A percentile compares a stretch with the other conserved stretches of the same genome.
phyloP scores from a whole-genome alignment of 768 basidiomycete species.

The Cystoderma amianthinum region DNA sequence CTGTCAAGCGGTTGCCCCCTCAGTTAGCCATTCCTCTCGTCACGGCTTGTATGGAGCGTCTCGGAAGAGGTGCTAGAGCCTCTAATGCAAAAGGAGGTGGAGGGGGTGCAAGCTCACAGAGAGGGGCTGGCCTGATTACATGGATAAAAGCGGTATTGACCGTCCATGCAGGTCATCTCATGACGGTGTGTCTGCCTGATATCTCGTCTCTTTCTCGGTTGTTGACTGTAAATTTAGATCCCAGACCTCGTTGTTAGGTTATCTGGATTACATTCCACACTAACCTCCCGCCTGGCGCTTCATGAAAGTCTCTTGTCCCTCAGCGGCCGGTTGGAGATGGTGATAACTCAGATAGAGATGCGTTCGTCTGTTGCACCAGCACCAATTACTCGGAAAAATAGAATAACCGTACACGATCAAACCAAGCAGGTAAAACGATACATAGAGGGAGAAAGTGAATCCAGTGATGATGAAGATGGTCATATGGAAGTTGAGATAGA shows the following conservation, averaged over 20 bases:
- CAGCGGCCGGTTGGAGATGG: conserved; percentile 88
- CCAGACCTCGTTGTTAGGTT: conserved; percentile 88
- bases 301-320: conserved; percentile 83
- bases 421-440: conserved; percentile 42
- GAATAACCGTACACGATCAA: conserved; percentile 21
- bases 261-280: conserved; percentile 74
- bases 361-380: conserved; percentile 58
- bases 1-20: conserved; percentile 79
- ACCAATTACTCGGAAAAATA: conserved; percentile 33
- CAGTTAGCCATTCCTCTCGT: conserved; percentile 83
- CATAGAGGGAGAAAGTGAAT: conserved; percentile 76
- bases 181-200: conserved; percentile 64
- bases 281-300: conserved; percentile 72
- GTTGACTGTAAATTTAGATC: conserved; percentile 45
- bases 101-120: conserved; percentile 73
- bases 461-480: conserved; percentile 44
- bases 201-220: conserved; percentile 4
- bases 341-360: conserved; percentile 89
- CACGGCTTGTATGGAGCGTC: conserved; percentile 81
- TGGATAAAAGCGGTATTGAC: conserved; percentile 83
- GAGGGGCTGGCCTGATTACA: conserved; percentile 58
- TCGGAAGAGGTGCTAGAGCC: conserved; percentile 69
- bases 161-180: conserved; percentile 84
- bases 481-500: conserved; percentile 58
- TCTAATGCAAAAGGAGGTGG: conserved; percentile 74